Base-by-base conservation (phyloP, 257 asterid genomes). In the Petunia secreta region DNA sequence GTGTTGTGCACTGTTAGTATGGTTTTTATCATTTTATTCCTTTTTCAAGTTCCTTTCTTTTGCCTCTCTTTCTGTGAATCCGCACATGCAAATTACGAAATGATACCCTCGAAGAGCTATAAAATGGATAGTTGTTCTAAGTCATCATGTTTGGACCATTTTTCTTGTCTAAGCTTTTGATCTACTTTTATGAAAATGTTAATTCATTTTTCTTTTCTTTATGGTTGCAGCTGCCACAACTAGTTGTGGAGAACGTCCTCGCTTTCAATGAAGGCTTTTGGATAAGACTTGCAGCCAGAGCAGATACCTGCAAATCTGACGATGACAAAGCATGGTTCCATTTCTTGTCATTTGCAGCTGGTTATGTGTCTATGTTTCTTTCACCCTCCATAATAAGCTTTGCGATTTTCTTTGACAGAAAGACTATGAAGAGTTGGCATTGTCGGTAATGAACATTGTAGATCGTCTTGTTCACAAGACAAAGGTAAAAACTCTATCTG, bases 371-470 rank as follows among this genome's bases (percentile, higher is more conserved):
- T 65, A 39, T 38, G 64, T 11, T 15, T 62, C 62, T n/a, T 75
- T 75, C 60, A 25, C 8, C 6, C 63, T 75, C 77, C 63, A 78
- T 78, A 60, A 74, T 64, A 81, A 69, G 77, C 75, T 74, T 87
- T 78, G 44, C 75, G 77, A 36, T 78, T 79, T 53, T 82, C 73
- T 73, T 83, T 81, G 82, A 53, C 92, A 93, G 99, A 89, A 93
- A 88, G 98, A 95, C 86, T 94, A 91, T 14, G 98, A 95, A 84
- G 98, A 95, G 82, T 85, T 95, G 88, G 98, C 98, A 41, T 88
- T 92, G 82, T 39, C 83, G 37, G 59, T 91, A 80, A 95, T 95
- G 99, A 84, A 84, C 83, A 79, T 89, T 79, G 97, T 95, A 82
- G 99, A 93, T 84, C 89, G 84, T 80, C 87, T 92, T 52, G 96